These are phyloP conservation scores for Jasminum sambac DNA, from an alignment of 257 asterid species.

Conservation along the genomic window DNA sequence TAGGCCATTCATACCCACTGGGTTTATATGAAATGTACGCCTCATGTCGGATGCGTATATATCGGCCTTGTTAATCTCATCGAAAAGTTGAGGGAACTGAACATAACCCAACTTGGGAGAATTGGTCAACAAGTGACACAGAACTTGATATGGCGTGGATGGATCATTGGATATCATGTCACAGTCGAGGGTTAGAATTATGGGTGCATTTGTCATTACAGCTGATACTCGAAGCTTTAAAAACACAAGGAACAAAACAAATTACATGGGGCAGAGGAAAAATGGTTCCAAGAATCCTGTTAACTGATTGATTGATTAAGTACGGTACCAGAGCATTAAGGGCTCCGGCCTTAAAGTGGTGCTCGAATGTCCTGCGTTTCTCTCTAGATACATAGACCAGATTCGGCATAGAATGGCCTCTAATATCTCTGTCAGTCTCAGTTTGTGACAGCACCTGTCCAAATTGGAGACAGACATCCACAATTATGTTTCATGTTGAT, in stretches of 20 bases:
- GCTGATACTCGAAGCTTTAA: conserved; percentile 74
- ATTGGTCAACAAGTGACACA: conserved; percentile 54
- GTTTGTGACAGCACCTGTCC: conserved; percentile 44
- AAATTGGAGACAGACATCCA: neutral
- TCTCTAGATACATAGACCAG: conserved; percentile 65
- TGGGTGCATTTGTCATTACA: conserved; percentile 67
- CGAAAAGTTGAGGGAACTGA: conserved; percentile 55
- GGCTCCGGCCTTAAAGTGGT: conserved; percentile 82
- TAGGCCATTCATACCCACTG: conserved; percentile 55
- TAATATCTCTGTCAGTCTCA: conserved; percentile 35
- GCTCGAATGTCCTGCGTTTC: conserved; percentile 47
- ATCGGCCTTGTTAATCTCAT: conserved; percentile 53
- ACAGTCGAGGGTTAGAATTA: conserved; percentile 69
- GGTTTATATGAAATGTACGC: conserved; percentile 34
- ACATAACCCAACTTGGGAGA: conserved; percentile 51
- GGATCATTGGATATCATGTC: conserved; percentile 93
- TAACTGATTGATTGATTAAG: neutral
- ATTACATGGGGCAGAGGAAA: neutral
- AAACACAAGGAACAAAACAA: neutral
- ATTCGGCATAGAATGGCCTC: conserved; percentile 54
- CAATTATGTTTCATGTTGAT: neutral
- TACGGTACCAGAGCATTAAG: conserved; percentile 62
- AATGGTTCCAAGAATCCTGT: neutral
- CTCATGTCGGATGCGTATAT: conserved; percentile 56
- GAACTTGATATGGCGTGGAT: conserved; percentile 43